A percentile compares a stretch with the other conserved stretches of the same genome.
phyloP scores from a whole-genome alignment of 768 basidiomycete genomes.

The Lentinus tigrinus region DNA sequence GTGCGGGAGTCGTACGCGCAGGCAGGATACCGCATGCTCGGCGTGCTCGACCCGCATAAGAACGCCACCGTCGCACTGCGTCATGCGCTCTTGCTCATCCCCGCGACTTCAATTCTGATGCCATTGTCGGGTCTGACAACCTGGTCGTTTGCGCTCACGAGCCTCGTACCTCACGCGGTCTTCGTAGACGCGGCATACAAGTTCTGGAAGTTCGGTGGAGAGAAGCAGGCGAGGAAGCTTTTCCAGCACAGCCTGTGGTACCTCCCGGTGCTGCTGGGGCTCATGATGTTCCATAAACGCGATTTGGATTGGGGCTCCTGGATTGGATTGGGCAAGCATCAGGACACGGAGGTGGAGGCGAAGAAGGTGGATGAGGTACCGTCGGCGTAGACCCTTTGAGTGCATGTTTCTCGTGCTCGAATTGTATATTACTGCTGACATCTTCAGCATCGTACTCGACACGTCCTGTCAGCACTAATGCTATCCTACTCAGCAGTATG shows the following conservation, averaged over 20 bases:
- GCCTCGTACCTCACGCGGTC: conserved; percentile 71
- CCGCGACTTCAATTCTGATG: conserved; percentile 75
- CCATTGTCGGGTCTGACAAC: conserved; percentile 94
- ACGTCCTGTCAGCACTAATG: too few relatives aligned
- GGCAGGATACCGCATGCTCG: conserved; percentile 92
- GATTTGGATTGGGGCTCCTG: conserved; percentile 75
- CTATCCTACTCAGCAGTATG: too few relatives aligned
- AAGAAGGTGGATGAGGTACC: not conserved
- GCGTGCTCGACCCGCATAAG: conserved; percentile 69
- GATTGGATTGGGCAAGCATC: conserved; percentile 38
- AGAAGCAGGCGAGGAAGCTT: conserved; percentile 73
- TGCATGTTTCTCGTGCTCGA: too few relatives aligned
- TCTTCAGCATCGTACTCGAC: too few relatives aligned
- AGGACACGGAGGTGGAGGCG: conserved; percentile 3
- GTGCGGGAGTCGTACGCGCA: conserved; percentile 87
- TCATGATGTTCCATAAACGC: conserved; percentile 96
- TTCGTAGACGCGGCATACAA: conserved; percentile 66
- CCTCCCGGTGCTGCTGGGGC: conserved; percentile 80
- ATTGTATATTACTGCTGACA: too few relatives aligned
- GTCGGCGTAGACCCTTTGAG: too few relatives aligned
- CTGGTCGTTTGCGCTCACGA: conserved; percentile 81
- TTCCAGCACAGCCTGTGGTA: conserved; percentile 89
- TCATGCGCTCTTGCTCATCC: conserved; percentile 73
- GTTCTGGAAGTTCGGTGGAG: conserved; percentile 72
- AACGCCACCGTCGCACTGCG: conserved; percentile 87